Percentiles rank a stretch among this genome's conserved stretches.
Evolutionary conservation across 2,329 filamentous ascomycete species (phyloP).

Genomic region (Penicillium sp.): DNA sequence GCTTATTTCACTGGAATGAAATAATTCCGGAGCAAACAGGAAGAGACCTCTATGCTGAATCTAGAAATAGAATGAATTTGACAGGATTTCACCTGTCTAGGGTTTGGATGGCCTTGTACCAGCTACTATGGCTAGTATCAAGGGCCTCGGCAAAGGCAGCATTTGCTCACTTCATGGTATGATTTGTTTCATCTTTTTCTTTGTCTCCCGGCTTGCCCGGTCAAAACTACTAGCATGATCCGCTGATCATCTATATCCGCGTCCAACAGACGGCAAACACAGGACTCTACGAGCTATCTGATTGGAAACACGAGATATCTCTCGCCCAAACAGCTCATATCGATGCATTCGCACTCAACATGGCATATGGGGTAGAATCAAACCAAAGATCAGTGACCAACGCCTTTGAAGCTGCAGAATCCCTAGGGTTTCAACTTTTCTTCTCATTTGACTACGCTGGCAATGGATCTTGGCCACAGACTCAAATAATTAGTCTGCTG

Average conservation of each 20-base stretch:
- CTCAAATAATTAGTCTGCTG: slow-evolving; percentile 31
- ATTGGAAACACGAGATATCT: slow-evolving; percentile 33
- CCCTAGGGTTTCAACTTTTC: slow-evolving; percentile 37
- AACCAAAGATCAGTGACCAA: slow-evolving; percentile 15
- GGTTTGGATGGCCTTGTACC: not conserved
- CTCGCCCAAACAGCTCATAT: slow-evolving; percentile 36
- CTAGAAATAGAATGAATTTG: not conserved
- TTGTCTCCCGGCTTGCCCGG: not conserved
- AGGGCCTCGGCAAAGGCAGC: slow-evolving; percentile 26
- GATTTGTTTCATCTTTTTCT: not conserved
- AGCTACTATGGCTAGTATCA: not conserved
- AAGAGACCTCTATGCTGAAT: not conserved
- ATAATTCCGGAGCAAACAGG: no score
- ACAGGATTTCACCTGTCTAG: slow-evolving; percentile 3
- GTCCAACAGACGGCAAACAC: slow-evolving; percentile 30
- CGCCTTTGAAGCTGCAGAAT: slow-evolving; percentile 12
- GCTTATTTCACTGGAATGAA: no score
- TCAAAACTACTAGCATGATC: no score
- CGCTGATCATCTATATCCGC: no score
- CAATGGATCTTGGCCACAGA: slow-evolving; percentile 34
- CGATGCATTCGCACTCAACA: slow-evolving; percentile 36
- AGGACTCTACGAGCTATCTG: slow-evolving; percentile 23
- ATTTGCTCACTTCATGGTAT: slow-evolving; percentile 42
- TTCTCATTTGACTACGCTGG: slow-evolving; percentile 45
- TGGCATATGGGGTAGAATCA: slow-evolving; percentile 6